Percentiles rank a stretch among this genome's conserved stretches.
These are phyloP conservation scores for Talaromyces thailandensis DNA, from an alignment of 495 filamentous ascomycete species.

Conservation along the genomic window DNA sequence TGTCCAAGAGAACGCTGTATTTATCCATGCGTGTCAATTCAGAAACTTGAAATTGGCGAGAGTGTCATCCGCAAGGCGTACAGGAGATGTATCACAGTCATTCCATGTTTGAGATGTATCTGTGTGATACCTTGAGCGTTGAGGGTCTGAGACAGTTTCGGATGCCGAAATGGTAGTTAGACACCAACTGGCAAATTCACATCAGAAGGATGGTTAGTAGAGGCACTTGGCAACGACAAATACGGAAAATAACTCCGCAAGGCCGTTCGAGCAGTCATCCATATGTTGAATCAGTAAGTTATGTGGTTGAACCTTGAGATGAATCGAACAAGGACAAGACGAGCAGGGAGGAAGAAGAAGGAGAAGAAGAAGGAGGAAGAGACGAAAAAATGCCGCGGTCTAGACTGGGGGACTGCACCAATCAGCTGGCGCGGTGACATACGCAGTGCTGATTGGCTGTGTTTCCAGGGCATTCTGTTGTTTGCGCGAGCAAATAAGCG, in stretches of 20 bases:
- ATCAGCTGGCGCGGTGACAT: background rate
- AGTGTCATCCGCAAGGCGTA: background rate
- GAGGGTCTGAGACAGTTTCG: background rate
- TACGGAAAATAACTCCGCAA: background rate
- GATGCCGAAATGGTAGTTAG: background rate
- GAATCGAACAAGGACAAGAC: no score
- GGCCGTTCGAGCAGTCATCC: no score
- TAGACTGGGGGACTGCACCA: background rate
- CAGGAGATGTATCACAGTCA: background rate
- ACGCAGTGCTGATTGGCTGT: background rate
- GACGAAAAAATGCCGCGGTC: background rate
- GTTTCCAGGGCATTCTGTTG: background rate
- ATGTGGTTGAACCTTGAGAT: no score
- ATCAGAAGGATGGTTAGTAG: no score
- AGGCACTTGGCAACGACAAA: background rate
- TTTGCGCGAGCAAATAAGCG: background rate
- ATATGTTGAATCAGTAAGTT: no score
- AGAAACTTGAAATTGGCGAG: background rate
- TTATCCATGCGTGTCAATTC: background rate
- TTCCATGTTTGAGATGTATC: background rate
- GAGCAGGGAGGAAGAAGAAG: background rate
- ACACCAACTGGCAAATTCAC: no score
- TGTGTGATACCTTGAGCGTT: background rate
- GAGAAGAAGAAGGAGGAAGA: background rate
- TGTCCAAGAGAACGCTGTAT: background rate